Conservation (phyloP, 1,284 basidiomycete genomes). For the Crocinoboletus sp. region DNA sequence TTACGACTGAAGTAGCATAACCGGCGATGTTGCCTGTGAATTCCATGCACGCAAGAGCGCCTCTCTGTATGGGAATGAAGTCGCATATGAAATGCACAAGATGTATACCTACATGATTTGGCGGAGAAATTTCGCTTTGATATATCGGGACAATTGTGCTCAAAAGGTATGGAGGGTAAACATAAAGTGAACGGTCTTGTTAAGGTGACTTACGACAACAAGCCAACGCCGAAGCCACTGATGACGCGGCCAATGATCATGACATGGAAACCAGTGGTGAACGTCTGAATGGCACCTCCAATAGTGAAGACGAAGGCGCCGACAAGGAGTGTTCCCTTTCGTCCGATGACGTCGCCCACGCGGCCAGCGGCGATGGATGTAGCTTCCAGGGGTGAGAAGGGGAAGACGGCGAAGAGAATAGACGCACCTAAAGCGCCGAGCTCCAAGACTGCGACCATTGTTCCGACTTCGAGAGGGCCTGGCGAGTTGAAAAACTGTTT, state of each 20-base stretch:
- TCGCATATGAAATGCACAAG: not conserved
- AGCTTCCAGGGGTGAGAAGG: slow-evolving; percentile 41
- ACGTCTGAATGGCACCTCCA: slow-evolving; percentile 89
- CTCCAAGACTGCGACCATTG: slow-evolving; percentile 92
- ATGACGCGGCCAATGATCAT: slow-evolving; percentile 91
- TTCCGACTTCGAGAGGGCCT: slow-evolving; percentile 62
- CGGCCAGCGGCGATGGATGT: slow-evolving; percentile 89
- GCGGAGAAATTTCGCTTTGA: slow-evolving; percentile 95
- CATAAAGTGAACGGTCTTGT: not conserved
- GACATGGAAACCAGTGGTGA: slow-evolving; percentile 74
- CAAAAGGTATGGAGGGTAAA: slow-evolving; percentile 5
- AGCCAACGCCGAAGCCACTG: slow-evolving; percentile 91
- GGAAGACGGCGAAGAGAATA: not conserved
- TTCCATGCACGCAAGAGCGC: slow-evolving; percentile 93
- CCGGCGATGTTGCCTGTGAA: slow-evolving; percentile 95
- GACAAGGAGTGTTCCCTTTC: slow-evolving; percentile 82
- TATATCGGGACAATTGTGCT: slow-evolving; percentile 98
- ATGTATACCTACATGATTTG: slow-evolving; percentile 69
- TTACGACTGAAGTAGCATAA: slow-evolving; percentile 91
- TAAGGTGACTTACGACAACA: slow-evolving; percentile 69
- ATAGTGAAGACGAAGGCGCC: slow-evolving; percentile 88
- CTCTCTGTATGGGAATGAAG: slow-evolving; percentile 50
- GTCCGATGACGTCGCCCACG: slow-evolving; percentile 84
- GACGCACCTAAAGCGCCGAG: slow-evolving; percentile 85
- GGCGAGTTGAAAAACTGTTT: slow-evolving; percentile 80